Evolutionary conservation across 1,139 yeast species (phyloP), one percentile per base, ranked within the genome.

Genomic region (Zhuliangozyma blackwelliae): DNA sequence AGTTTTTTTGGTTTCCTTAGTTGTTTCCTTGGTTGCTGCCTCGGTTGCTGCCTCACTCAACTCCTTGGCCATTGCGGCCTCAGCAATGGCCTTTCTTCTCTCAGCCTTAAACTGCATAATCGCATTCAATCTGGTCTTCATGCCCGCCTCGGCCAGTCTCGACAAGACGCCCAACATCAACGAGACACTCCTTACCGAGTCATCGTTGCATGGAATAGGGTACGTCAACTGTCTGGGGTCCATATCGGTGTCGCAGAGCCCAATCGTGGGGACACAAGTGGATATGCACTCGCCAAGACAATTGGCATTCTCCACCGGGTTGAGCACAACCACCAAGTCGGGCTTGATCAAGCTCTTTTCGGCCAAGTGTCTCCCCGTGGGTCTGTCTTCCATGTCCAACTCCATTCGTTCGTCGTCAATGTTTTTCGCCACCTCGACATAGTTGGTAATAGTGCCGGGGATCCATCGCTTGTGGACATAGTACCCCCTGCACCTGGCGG

Each of bases 201-300:
- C 97, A 59, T 92, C 97, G 55, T 92, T 92, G 45, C 95, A 95
- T 21, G 98, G 97, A 48, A 92, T 86, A 35, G 97, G 95, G 59
- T 92, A 92, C 2, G 96, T 87, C 39, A 92, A 84, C 49, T 84
- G 65, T 7, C 88, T 77, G 13, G 97, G 95, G 56, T 92, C 97
- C 61, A 84, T 81, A 59, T 92, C 92, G 22, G 98, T 88, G 61
- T 92, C 98, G 47, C 94, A 81, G 41, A 92, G 76, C 28, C 96
- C 98, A 50, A 92, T 81, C 1, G 97, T 90, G 42, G 98, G 98
- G 22, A 92, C 79, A 57, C 95, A 77, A 44, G 82, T 73, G 52
- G 81, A 80, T 47, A 80, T 75, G 49, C 97, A 94, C 62, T 92
- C 98, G 37, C 72, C 72, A 40, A 92, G 67, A 40, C 94, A 84